Conservation (phyloP, 2,329 filamentous ascomycete genomes). For the Fusarium sp. region DNA sequence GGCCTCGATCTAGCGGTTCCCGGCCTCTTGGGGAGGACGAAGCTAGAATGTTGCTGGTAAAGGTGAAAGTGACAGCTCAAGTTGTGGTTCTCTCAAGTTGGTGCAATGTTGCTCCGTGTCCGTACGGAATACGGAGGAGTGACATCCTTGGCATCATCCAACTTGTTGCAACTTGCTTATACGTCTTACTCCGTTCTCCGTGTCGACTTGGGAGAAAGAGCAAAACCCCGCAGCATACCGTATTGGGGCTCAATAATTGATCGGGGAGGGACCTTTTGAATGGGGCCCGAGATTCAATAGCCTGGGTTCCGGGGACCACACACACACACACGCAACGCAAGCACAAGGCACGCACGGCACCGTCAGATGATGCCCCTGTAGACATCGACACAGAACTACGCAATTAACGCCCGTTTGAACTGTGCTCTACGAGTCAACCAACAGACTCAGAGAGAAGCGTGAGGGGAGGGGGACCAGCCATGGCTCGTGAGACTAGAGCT, state of each 20-base stretch:
- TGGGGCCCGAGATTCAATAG: constrained; percentile 1
- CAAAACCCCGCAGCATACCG: neutral
- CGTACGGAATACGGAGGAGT: neutral
- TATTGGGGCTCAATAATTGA: neutral
- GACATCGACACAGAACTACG: constrained; percentile 3
- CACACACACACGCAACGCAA: neutral
- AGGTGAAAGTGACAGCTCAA: neutral
- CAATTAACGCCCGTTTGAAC: neutral
- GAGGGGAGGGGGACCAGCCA: neutral
- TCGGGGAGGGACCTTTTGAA: neutral
- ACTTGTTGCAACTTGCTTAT: neutral
- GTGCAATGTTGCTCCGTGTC: neutral
- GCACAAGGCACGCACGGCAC: neutral
- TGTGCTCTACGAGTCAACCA: neutral
- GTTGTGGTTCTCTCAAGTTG: neutral
- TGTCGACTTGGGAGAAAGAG: neutral
- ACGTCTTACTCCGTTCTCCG: neutral
- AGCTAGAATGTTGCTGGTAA: constrained; percentile 14
- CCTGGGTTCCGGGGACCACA: neutral
- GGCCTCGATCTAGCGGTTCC: constrained; percentile 26
- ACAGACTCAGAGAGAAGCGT: neutral
- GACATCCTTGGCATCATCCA: neutral
- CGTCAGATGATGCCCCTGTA: neutral
- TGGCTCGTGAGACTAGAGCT: neutral
- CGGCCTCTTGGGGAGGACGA: constrained; percentile 13